Evolutionary conservation across 805 yeast genomes (phyloP).

Genomic region (Lachancea quebecensis): DNA sequence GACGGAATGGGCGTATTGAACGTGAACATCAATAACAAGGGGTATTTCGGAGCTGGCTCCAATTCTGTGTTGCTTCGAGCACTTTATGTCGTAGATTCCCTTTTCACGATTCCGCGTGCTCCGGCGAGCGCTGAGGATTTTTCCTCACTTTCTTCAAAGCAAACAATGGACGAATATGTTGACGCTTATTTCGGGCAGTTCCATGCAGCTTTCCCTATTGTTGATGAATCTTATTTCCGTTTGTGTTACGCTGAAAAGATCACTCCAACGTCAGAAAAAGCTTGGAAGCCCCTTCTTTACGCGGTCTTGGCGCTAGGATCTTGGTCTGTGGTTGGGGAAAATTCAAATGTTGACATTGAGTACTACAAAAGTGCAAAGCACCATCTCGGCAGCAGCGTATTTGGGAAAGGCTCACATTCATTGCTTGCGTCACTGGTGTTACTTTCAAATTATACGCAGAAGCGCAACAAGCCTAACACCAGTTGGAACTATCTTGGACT

Average conservation of each 20-base stretch:
- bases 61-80: constrained; percentile 49
- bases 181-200: constrained; percentile 51
- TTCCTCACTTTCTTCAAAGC: constrained; percentile 9
- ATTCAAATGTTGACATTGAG: constrained; percentile 41
- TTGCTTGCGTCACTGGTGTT: constrained; percentile 46
- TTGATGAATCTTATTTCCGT: constrained; percentile 48
- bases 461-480: constrained; percentile 58
- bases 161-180: constrained; percentile 29
- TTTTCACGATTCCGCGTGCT: background rate
- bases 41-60: constrained; percentile 62
- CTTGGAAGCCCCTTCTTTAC: constrained; percentile 49
- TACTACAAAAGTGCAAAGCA: constrained; percentile 50
- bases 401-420: constrained; percentile 55
- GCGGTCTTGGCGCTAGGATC: constrained; percentile 62
- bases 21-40: constrained; percentile 44
- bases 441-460: constrained; percentile 55
- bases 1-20: constrained; percentile 66
- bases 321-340: constrained; percentile 56
- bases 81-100: constrained; percentile 15
- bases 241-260: constrained; percentile 36
- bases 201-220: constrained; percentile 56
- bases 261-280: constrained; percentile 36
- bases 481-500: constrained; percentile 64
- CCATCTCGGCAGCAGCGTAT: constrained; percentile 39
- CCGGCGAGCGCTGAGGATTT: background rate